These are phyloP conservation scores for Gossypium turneri DNA, from an alignment of 345 rosid species.

Conservation along the genomic window DNA sequence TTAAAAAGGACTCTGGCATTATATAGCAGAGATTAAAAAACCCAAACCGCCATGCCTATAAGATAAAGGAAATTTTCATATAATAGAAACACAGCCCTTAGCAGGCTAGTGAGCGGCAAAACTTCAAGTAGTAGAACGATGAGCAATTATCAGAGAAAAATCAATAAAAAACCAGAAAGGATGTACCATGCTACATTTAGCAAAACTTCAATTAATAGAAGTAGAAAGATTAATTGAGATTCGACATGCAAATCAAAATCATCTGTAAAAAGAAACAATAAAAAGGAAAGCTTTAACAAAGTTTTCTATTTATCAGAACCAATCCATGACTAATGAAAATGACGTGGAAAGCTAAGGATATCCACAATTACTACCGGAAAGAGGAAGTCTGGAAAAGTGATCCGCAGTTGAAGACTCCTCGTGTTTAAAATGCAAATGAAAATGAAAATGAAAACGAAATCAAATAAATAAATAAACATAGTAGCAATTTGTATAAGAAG, in stretches of 20 bases:
- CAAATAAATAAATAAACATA: not conserved
- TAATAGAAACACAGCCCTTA: not conserved
- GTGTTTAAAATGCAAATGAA: too few species aligned
- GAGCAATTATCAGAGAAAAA: not conserved
- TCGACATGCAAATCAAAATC: slow-evolving; percentile 10
- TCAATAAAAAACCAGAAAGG: slow-evolving; percentile 1
- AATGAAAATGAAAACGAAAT: too few species aligned
- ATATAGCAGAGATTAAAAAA: not conserved
- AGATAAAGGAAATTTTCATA: not conserved
- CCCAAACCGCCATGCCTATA: not conserved
- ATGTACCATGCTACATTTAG: not conserved
- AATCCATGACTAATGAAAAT: not conserved
- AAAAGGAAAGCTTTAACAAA: not conserved
- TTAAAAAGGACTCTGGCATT: not conserved
- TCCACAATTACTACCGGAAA: too few species aligned
- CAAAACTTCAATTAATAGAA: not conserved
- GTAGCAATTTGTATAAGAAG: not conserved
- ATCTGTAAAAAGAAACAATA: not conserved
- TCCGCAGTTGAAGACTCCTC: too few species aligned
- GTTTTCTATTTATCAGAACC: not conserved
- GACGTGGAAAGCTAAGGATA: not conserved
- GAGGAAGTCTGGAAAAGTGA: too few species aligned
- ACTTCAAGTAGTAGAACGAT: not conserved
- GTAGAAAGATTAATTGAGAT: slow-evolving; percentile 3
- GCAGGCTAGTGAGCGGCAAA: not conserved